phyloP scores from a whole-genome alignment of 1,284 basidiomycete species.

The Ceratobasidium theobromae region DNA sequence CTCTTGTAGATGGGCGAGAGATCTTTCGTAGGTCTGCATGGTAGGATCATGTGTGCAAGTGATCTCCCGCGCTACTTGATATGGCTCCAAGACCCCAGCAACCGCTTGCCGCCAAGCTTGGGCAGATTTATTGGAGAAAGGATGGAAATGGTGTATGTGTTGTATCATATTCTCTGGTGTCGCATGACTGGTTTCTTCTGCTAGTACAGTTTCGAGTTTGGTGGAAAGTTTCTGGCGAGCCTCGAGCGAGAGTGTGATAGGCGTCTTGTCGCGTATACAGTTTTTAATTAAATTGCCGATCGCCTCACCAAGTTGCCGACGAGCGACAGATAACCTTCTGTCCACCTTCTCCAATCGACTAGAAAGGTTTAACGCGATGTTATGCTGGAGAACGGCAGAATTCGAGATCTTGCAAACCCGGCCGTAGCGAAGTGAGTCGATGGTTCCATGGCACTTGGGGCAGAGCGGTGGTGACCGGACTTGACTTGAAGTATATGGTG shows the following conservation, averaged over 20 bases:
- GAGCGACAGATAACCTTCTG: not conserved
- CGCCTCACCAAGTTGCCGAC: not conserved
- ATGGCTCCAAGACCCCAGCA: slow-evolving; percentile 44
- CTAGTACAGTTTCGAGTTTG: not conserved
- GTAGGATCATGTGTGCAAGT: slow-evolving; percentile 52
- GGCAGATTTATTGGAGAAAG: not conserved
- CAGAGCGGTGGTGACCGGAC: slow-evolving; percentile 49
- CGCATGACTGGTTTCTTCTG: not conserved
- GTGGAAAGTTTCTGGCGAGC: not conserved
- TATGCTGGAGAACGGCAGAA: slow-evolving; percentile 63
- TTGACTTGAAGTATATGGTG: slow-evolving; percentile 3
- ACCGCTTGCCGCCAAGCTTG: slow-evolving; percentile 46
- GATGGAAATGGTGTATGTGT: not conserved
- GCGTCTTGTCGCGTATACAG: no score
- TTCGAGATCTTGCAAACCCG: slow-evolving; percentile 61
- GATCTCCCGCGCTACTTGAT: slow-evolving; percentile 45
- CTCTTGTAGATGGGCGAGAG: slow-evolving; percentile 52
- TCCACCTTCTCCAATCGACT: not conserved
- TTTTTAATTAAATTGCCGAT: not conserved
- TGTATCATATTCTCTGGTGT: not conserved
- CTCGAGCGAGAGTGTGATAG: no score
- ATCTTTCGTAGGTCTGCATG: slow-evolving; percentile 55
- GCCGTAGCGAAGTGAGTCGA: slow-evolving; percentile 58
- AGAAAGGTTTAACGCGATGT: slow-evolving; percentile 49
- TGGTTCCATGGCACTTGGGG: slow-evolving; percentile 56